Evolutionary conservation across 768 basidiomycete genomes (phyloP).

Genomic region (Coprinopsis marcescibilis): DNA sequence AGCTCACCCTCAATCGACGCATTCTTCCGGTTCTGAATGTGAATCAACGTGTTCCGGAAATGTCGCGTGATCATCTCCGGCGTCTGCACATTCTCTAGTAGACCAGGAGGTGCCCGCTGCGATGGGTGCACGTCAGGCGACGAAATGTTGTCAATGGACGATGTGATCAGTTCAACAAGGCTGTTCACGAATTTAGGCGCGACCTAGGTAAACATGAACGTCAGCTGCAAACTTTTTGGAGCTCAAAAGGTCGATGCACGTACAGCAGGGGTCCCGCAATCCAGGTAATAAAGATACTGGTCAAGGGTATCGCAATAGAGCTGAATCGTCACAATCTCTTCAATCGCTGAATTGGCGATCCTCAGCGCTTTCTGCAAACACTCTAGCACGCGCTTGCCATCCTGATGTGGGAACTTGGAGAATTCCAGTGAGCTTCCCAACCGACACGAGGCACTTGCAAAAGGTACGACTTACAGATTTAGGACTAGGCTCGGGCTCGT

Average conservation of each 20-base stretch:
- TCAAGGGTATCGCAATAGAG: slow-evolving; percentile 95
- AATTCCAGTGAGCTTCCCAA: slow-evolving; percentile 6
- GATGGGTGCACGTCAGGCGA: slow-evolving; percentile 86
- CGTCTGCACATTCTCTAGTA: slow-evolving; percentile 88
- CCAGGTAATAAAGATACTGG: slow-evolving; percentile 93
- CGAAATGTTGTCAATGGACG: slow-evolving; percentile 87
- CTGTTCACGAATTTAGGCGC: slow-evolving; percentile 96
- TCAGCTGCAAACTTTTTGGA: too few species aligned
- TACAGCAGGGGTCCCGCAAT: slow-evolving; percentile 88
- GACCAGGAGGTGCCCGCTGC: slow-evolving; percentile 79
- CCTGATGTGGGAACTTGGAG: slow-evolving; percentile 74
- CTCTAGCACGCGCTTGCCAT: slow-evolving; percentile 96
- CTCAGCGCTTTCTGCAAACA: slow-evolving; percentile 95
- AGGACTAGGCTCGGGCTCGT: slow-evolving; percentile 32
- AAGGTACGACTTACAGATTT: slow-evolving; percentile 48
- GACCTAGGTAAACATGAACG: slow-evolving; percentile 44
- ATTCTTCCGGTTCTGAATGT: slow-evolving; percentile 76
- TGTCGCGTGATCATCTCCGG: slow-evolving; percentile 93
- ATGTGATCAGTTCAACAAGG: slow-evolving; percentile 91
- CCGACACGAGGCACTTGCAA: background rate
- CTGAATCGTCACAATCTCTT: slow-evolving; percentile 95
- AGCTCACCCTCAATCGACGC: slow-evolving; percentile 33
- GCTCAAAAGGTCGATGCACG: slow-evolving; percentile 25
- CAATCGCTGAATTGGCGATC: slow-evolving; percentile 93
- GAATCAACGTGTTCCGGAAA: slow-evolving; percentile 83